Evolutionary conservation across 2,329 filamentous ascomycete species (phyloP).

Genomic region (Monosporascus sp.): DNA sequence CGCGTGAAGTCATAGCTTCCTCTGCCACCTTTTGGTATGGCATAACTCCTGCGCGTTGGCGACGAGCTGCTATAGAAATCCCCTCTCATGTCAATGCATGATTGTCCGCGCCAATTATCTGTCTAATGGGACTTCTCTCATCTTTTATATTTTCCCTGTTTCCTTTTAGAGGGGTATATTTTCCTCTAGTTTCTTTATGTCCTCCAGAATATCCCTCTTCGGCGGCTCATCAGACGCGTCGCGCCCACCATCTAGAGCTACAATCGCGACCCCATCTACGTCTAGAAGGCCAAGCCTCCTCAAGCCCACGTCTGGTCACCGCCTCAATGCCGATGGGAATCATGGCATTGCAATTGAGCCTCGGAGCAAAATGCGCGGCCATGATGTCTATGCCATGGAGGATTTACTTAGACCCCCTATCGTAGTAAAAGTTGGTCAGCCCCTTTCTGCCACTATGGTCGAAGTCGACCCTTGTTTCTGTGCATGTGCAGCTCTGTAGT

Average conservation of each 20-base stretch:
- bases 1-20: conserved; percentile 7
- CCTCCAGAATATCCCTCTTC: conserved; percentile 13
- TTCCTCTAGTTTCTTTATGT: conserved; percentile 22
- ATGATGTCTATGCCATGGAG: conserved; percentile 39
- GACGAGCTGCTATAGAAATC: no score
- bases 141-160: conserved; percentile 5
- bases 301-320: conserved; percentile 35
- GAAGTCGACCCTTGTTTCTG: conserved; percentile 4
- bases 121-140: neutral
- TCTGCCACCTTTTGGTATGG: no score
- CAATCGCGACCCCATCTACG: neutral
- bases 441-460: neutral
- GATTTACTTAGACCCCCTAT: conserved; percentile 48
- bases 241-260: conserved; percentile 34
- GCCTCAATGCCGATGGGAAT: conserved; percentile 30
- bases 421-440: conserved; percentile 42
- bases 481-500: neutral
- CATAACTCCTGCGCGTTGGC: no score
- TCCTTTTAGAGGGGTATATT: conserved; percentile 23
- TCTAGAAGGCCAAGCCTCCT: conserved; percentile 24
- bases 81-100: no score
- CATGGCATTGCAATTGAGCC: conserved; percentile 17
- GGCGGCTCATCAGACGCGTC: conserved; percentile 40
- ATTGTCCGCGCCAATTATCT: neutral
- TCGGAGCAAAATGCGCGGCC: conserved; percentile 30